Evolutionary conservation across 306 rosid species (phyloP), one percentile per base, ranked within the genome.

Genomic region (Chamaecrista fasciculata): DNA sequence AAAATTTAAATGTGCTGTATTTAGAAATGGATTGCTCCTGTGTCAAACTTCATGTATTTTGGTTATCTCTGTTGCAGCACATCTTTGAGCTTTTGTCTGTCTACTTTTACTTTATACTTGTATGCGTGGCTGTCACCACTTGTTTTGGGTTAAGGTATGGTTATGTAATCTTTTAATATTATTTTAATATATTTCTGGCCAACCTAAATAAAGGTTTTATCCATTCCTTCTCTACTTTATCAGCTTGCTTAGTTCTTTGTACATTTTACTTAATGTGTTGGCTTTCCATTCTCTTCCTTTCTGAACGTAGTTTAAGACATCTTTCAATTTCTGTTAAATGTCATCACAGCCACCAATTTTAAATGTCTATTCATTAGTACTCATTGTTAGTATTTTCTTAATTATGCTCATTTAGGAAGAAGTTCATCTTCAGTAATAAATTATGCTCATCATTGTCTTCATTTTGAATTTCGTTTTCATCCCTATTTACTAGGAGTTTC

Each of bases 21-120:
- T 62, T 37, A 49, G 33, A 11, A 52, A 40, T 40, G 15, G 6
- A 6, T 28, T 52, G 14, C 29, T 50, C 26, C 52, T 64, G 21
- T 37, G 28, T 43, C 66, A 53, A 73, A 64, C 5, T 73, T 25
- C 65, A 19, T 16, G 11, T 72, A 25, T 72, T 28, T 72, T 50
- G 15, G 43, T 51, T 51, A 26, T 51, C 24, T 19, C 48, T 39
- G 76, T 1, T 6, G 24, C 8, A 16, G 48, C 12, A 12, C 8
- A 33, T 57, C 60, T 24, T 73, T 19, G 36, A 20, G 64, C 11
- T 47, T 53, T 53, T 16, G 11, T 51, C 56, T 37, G 12, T 62
- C 51, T 51, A 11, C 49, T 24, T 61, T 33, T 61, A 16, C 65
- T 28, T 42, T 34, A 37, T 48, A 39, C 62, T 34, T 60, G 28